Evolutionary conservation across 352 stramenopile species (phyloP).

Genomic region (Phytophthora meadii): DNA sequence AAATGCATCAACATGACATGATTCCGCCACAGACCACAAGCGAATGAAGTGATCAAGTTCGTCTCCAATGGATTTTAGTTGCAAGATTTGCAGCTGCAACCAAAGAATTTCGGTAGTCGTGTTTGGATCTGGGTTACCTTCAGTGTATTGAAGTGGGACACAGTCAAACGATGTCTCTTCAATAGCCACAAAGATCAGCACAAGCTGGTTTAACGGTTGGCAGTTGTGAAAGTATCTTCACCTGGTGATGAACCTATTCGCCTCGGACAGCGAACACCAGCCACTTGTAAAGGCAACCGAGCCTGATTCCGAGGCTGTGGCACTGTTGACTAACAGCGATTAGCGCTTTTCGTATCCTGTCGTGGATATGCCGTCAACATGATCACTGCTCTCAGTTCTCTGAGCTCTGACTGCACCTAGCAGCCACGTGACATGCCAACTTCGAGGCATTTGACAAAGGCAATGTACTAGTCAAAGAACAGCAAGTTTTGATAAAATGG

Average conservation of each 20-base stretch:
- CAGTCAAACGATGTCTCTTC: not conserved
- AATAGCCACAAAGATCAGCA: not conserved
- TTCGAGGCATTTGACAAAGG: not conserved
- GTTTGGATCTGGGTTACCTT: not conserved
- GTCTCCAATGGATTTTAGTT: slow-evolving; percentile 2
- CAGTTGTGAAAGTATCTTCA: not conserved
- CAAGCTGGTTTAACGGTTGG: not conserved
- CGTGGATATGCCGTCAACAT: not conserved
- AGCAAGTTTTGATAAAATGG: not conserved
- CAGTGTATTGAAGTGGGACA: too few relatives aligned
- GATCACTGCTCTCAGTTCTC: not conserved
- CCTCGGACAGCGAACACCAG: not conserved
- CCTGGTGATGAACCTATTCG: not conserved
- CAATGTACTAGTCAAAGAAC: not conserved
- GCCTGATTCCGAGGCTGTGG: not conserved
- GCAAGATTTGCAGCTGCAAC: slow-evolving; percentile 10
- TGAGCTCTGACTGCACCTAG: slow-evolving; percentile 4
- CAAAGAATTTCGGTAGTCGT: not conserved
- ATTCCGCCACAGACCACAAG: not conserved
- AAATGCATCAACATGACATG: not conserved
- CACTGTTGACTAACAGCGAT: slow-evolving; percentile 1
- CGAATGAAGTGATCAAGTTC: slow-evolving; percentile 3
- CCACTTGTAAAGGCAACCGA: slow-evolving; percentile 1
- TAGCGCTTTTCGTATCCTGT: slow-evolving; percentile 7
- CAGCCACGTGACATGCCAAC: not conserved